phyloP scores from a whole-genome alignment of 177 flowering plant species.

The Vitis hybrid region DNA sequence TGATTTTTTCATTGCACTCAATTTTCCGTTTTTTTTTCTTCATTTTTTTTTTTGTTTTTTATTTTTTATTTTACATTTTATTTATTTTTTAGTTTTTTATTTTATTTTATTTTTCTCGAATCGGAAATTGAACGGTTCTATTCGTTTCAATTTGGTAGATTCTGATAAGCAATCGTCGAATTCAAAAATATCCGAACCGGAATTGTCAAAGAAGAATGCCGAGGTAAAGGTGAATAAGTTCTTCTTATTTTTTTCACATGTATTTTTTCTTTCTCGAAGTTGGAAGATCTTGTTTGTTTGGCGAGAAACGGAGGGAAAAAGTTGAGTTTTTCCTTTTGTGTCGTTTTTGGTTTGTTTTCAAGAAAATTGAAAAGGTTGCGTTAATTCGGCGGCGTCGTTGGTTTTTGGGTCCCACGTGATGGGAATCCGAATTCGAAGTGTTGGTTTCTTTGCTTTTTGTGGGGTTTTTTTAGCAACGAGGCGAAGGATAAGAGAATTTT shows the following conservation, averaged over 20 bases:
- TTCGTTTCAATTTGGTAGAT: constrained; percentile 30
- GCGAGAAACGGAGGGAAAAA: too few relatives aligned
- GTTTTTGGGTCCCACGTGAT: too few relatives aligned
- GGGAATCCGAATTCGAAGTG: too few relatives aligned
- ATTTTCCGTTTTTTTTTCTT: constrained; percentile 6
- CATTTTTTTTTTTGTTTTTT: constrained; percentile 1
- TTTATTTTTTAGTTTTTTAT: neutral
- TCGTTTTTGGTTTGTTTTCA: neutral
- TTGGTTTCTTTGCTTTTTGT: too few relatives aligned
- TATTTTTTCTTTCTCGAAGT: neutral
- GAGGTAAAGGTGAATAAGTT: constrained; percentile 15
- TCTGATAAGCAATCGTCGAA: constrained; percentile 36
- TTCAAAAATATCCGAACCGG: constrained; percentile 18
- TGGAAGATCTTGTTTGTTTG: too few relatives aligned
- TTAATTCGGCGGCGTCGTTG: too few relatives aligned
- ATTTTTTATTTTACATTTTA: neutral
- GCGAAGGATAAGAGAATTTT: too few relatives aligned
- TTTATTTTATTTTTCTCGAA: constrained; percentile 10
- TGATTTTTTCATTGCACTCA: constrained; percentile 7
- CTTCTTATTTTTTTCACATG: neutral
- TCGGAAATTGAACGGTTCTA: neutral
- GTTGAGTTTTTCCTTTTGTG: too few relatives aligned
- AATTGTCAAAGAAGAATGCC: constrained; percentile 4
- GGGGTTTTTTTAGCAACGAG: neutral
- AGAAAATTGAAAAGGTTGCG: neutral